Base-by-base conservation (phyloP, 1,139 yeast genomes). In the Pichia cactophila region DNA sequence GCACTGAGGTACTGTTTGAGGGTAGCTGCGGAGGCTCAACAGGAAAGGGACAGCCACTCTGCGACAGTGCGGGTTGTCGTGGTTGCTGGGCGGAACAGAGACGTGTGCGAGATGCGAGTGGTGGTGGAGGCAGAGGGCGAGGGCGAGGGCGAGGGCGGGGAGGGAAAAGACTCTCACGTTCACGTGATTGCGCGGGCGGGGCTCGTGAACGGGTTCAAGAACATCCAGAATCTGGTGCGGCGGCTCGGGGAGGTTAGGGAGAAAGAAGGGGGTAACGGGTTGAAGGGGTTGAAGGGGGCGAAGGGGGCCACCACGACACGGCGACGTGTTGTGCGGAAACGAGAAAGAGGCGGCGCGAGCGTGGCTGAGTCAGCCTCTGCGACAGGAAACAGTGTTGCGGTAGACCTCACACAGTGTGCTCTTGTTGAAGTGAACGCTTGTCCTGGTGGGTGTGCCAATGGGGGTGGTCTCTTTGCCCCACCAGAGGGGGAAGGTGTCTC, bases 351-450 rank as follows among this genome's bases (percentile, higher is more conserved):
- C 20, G 20, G 65, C 9, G 56, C 67, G 36, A 57, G 59, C 12
- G 11, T 45, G 7, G 54, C 51, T 26, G 51, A 46, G 28, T 44
- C 29, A 28, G 29, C 31, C 11, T 8, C 11, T 9, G 31, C 31
- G 31, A 28, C 31, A 28, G 11, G 31, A 8, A 11, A 8, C 12
- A 4, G 31, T 28, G 31, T 28, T 11, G 31, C 41, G 41, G 45
- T 55, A 0, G 92, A 86, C 56, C 83, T 92, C 1, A 67, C 78
- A 20, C 74, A 71, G 43, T 83, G 87, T 59, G 95, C 88, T 56
- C 87, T 86, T 60, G 88, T 92, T 5, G 98, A 92, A 61, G 86
- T 92, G 37, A 90, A 89, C 97, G 98, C 98, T 1, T 92, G 98
- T 65, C 98, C 98, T 3, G 88, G 87, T 38, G 99, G 98, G 1